A percentile compares a stretch with the other conserved stretches of the same genome.
phyloP scores from a whole-genome alignment of 176 grass and related monocot genomes.

The Phyllostachys edulis region DNA sequence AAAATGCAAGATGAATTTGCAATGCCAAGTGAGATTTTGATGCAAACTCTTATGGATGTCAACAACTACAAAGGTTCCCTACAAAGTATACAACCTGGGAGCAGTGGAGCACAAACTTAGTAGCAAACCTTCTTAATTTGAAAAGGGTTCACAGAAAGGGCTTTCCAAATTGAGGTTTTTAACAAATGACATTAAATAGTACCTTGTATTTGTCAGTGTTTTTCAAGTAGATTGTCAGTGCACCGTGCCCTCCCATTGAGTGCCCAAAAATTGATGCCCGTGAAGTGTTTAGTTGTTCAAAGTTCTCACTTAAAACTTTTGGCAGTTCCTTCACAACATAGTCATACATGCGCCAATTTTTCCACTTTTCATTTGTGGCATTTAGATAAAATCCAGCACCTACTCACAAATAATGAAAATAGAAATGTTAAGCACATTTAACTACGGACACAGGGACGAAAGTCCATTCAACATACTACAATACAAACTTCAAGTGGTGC shows the following conservation, averaged over 20 bases:
- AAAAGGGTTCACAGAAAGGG: neutral
- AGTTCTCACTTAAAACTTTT: slow-evolving; percentile 67
- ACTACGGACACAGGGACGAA: neutral
- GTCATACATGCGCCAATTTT: slow-evolving; percentile 97
- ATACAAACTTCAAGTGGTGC: neutral
- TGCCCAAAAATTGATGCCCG: slow-evolving; percentile 89
- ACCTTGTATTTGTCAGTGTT: slow-evolving; percentile 97
- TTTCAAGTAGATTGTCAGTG: slow-evolving; percentile 87
- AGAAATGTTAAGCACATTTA: neutral
- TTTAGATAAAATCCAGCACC: slow-evolving; percentile 99
- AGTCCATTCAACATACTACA: neutral
- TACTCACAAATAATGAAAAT: slow-evolving; percentile 35
- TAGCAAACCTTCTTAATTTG: neutral
- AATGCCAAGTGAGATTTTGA: neutral
- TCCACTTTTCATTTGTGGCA: slow-evolving; percentile 85
- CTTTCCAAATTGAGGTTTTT: neutral
- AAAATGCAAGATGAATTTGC: slow-evolving; percentile 28
- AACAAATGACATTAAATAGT: slow-evolving; percentile 7
- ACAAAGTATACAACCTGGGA: neutral
- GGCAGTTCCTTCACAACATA: slow-evolving; percentile 93
- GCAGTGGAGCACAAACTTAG: neutral
- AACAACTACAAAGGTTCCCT: neutral
- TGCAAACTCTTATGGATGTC: neutral
- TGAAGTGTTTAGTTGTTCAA: slow-evolving; percentile 77
- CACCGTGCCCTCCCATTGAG: slow-evolving; percentile 98